Percentiles rank a stretch among this genome's conserved stretches.
Conservation (phyloP, 2,329 filamentous ascomycete genomes). For the Trichoderma citrinoviride region DNA sequence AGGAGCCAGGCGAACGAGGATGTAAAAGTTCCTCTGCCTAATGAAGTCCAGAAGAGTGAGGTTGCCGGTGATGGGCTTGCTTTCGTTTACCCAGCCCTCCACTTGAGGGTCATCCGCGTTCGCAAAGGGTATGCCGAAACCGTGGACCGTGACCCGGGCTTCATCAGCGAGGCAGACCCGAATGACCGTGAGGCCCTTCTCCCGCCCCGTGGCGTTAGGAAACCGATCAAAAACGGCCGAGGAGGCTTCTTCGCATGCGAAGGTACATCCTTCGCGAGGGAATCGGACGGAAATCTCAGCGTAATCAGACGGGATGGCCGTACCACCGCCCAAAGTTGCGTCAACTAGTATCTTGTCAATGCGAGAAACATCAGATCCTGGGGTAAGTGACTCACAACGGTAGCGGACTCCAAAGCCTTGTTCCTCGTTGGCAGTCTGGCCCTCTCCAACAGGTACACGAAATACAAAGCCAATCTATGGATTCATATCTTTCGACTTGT, state of each 20-base stretch:
- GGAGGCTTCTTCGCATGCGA: background rate
- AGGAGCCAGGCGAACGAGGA: background rate
- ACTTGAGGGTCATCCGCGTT: background rate
- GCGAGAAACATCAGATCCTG: too few species aligned
- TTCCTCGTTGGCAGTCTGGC: too few species aligned
- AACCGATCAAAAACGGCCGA: background rate
- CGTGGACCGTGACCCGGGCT: background rate
- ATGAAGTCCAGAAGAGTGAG: background rate
- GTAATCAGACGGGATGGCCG: background rate
- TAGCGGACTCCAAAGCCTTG: too few species aligned
- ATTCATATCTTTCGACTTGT: too few species aligned
- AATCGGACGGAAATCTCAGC: background rate
- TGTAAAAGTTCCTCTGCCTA: background rate
- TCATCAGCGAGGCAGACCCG: background rate
- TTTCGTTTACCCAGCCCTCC: background rate
- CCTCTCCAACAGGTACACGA: too few species aligned
- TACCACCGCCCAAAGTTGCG: background rate
- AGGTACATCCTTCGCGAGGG: background rate
- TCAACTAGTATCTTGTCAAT: too few species aligned
- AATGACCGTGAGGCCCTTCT: background rate
- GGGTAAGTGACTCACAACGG: too few species aligned
- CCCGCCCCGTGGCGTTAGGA: background rate
- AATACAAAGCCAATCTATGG: too few species aligned
- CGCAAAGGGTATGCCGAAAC: background rate
- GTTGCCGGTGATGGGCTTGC: background rate